phyloP scores from a whole-genome alignment of 2,329 filamentous ascomycete species.

The Ambrosiella cleistominuta region DNA sequence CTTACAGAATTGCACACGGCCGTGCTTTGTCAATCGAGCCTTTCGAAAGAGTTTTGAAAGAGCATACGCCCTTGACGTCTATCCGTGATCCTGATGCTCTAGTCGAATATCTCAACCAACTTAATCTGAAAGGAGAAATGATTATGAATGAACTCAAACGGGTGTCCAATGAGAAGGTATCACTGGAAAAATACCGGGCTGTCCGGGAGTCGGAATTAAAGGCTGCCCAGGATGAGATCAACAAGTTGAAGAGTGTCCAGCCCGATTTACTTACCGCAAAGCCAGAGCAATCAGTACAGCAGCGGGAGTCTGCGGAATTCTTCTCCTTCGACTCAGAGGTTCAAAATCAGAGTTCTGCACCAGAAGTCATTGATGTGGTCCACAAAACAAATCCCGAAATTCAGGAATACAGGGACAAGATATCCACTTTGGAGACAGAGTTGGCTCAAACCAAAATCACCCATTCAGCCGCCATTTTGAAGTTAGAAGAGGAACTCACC shows the following conservation, averaged over 20 bases:
- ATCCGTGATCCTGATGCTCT: slow-evolving; percentile 73
- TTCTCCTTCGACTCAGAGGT: slow-evolving; percentile 88
- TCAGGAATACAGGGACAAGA: slow-evolving; percentile 49
- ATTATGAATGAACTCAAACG: slow-evolving; percentile 84
- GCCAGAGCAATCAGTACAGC: slow-evolving; percentile 19
- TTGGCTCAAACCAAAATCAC: neutral
- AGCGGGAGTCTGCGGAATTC: slow-evolving; percentile 38
- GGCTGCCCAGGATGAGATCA: slow-evolving; percentile 34
- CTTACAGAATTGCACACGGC: slow-evolving; percentile 80
- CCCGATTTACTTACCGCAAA: slow-evolving; percentile 17
- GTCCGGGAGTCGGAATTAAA: slow-evolving; percentile 18
- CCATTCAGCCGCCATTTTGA: neutral
- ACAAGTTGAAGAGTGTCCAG: slow-evolving; percentile 11
- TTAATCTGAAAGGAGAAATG: slow-evolving; percentile 78
- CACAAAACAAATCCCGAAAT: neutral
- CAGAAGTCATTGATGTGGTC: neutral
- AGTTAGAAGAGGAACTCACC: neutral
- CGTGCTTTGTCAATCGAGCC: slow-evolving; percentile 76
- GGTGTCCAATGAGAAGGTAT: slow-evolving; percentile 65
- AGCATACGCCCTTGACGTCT: slow-evolving; percentile 79
- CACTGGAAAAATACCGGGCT: slow-evolving; percentile 59
- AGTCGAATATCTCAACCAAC: slow-evolving; percentile 75
- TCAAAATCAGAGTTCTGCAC: slow-evolving; percentile 31
- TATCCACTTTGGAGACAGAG: slow-evolving; percentile 26
- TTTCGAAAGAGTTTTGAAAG: slow-evolving; percentile 78